Conservation (phyloP, 352 stramenopile genomes). For the Pythium apleroticum region DNA sequence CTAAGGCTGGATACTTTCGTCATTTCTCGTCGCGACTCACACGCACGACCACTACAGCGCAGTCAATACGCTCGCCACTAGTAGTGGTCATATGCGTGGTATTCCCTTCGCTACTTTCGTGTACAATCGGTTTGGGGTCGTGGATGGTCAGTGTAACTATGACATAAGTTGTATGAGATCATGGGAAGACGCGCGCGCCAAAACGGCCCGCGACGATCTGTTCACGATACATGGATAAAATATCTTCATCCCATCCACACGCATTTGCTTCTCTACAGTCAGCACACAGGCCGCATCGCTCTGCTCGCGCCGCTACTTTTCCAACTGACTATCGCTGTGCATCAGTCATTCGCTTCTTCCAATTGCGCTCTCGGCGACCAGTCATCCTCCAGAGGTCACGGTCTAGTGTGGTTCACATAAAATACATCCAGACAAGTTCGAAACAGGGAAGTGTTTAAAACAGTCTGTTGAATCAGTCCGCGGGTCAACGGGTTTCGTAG, state of each 20-base stretch:
- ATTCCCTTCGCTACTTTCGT: background rate
- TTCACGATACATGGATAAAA: slow-evolving; percentile 30
- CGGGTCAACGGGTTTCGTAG: background rate
- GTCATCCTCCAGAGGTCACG: background rate
- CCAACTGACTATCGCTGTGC: background rate
- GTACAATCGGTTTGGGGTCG: background rate
- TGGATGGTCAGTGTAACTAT: slow-evolving; percentile 64
- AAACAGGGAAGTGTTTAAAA: slow-evolving; percentile 14
- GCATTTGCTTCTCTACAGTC: slow-evolving; percentile 1
- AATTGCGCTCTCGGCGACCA: slow-evolving; percentile 5
- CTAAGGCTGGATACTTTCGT: background rate
- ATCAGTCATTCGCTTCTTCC: background rate
- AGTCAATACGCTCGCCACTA: too few relatives aligned
- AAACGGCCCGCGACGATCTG: slow-evolving; percentile 30
- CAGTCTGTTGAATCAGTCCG: background rate
- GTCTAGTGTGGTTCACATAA: slow-evolving; percentile 5
- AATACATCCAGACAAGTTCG: background rate
- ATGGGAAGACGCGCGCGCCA: slow-evolving; percentile 31
- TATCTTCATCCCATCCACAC: slow-evolving; percentile 37
- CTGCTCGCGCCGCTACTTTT: background rate
- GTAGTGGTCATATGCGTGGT: too few relatives aligned
- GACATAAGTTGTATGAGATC: slow-evolving; percentile 44
- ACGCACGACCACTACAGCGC: too few relatives aligned
- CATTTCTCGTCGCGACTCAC: slow-evolving; percentile 7
- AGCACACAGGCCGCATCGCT: background rate